These are phyloP conservation scores for Suillus sp. DNA, from an alignment of 768 basidiomycete genomes.

Conservation along the genomic window DNA sequence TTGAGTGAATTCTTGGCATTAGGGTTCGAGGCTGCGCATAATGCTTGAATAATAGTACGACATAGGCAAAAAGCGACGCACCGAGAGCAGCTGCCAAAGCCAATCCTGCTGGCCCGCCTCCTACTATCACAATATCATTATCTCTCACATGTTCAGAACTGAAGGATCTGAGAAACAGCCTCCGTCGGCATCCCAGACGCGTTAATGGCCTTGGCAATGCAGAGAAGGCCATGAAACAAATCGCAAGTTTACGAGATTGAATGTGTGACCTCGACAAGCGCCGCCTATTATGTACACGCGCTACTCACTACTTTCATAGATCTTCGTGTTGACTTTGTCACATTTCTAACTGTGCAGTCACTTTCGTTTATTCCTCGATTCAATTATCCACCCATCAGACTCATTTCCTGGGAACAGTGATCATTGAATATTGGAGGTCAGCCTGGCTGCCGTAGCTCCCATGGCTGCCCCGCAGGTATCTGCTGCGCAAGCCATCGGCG, in stretches of 20 bases:
- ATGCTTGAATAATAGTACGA: not conserved
- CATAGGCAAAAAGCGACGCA: slow-evolving; percentile 36
- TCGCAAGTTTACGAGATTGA: not conserved
- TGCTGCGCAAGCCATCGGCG: slow-evolving; percentile 83
- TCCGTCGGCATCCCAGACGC: slow-evolving; percentile 14
- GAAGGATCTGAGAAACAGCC: slow-evolving; percentile 18
- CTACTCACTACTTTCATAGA: no score
- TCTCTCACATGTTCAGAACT: slow-evolving; percentile 40
- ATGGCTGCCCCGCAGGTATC: slow-evolving; percentile 54
- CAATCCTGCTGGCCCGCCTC: slow-evolving; percentile 91
- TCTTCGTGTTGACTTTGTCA: slow-evolving; percentile 1
- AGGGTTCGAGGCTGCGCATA: slow-evolving; percentile 51
- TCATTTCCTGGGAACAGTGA: not conserved
- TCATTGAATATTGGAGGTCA: not conserved
- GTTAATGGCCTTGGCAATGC: slow-evolving; percentile 13
- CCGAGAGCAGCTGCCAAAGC: slow-evolving; percentile 87
- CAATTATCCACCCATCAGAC: not conserved
- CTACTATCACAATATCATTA: slow-evolving; percentile 90
- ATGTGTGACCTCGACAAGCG: not conserved
- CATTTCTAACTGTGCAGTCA: slow-evolving; percentile 1
- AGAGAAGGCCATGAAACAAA: slow-evolving; percentile 16
- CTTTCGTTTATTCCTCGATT: not conserved
- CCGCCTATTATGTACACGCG: not conserved
- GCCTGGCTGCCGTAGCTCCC: not conserved
- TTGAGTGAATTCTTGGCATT: slow-evolving; percentile 52